phyloP scores from a whole-genome alignment of 352 stramenopile genomes.

The Pythium phragmitis region DNA sequence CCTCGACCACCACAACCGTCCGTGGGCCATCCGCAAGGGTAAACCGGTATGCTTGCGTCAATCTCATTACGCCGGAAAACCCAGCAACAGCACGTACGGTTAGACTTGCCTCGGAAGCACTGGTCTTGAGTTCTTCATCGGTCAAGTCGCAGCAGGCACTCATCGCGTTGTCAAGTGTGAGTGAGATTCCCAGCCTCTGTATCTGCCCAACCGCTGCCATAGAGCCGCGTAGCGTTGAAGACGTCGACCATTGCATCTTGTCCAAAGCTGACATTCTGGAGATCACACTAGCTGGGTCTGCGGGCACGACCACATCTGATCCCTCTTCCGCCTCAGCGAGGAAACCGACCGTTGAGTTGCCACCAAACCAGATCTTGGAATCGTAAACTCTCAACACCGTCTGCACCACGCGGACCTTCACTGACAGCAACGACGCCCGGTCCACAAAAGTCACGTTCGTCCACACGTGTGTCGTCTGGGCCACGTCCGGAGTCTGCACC shows the following conservation, averaged over 20 bases:
- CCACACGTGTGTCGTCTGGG: slow-evolving; percentile 29
- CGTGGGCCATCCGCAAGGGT: neutral
- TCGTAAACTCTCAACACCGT: slow-evolving; percentile 22
- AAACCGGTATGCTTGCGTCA: slow-evolving; percentile 18
- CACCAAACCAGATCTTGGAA: slow-evolving; percentile 9
- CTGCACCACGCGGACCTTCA: slow-evolving; percentile 33
- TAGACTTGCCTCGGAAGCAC: neutral
- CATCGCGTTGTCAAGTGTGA: neutral
- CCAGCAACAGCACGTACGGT: neutral
- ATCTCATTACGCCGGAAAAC: slow-evolving; percentile 14
- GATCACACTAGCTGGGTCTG: neutral
- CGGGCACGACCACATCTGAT: neutral
- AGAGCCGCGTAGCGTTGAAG: neutral
- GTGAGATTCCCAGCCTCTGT: neutral
- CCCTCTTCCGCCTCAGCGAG: slow-evolving; percentile 13
- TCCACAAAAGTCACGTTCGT: slow-evolving; percentile 39
- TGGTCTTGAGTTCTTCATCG: neutral
- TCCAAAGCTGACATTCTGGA: neutral
- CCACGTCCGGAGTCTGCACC: slow-evolving; percentile 28
- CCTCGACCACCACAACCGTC: neutral
- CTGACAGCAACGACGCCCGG: slow-evolving; percentile 19
- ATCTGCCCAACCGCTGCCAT: neutral
- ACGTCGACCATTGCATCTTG: neutral
- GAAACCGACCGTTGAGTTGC: neutral
- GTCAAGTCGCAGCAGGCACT: slow-evolving; percentile 1